Conservation (phyloP, 2,329 filamentous ascomycete genomes). For the Exophiala calicioides region DNA sequence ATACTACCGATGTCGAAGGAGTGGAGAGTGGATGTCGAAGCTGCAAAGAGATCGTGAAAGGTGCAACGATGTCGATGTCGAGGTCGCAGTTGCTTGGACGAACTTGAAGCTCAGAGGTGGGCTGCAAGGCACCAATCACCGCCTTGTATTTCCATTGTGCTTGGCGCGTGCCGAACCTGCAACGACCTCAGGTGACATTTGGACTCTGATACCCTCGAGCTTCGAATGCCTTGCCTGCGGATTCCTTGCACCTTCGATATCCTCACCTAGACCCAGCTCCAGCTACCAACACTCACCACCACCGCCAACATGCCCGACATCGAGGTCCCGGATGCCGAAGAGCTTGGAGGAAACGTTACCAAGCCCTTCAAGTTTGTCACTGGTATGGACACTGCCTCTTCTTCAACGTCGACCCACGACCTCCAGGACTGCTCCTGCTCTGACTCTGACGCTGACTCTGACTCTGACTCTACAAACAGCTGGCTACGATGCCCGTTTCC, state of each 20-base stretch:
- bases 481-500: constrained; percentile 98
- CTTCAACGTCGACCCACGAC: too few species aligned
- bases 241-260: constrained; percentile 30
- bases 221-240: constrained; percentile 6
- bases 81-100: constrained; percentile 12
- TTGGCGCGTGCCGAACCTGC: constrained; percentile 16
- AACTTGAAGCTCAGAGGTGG: constrained; percentile 13
- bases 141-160: constrained; percentile 9
- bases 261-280: constrained; percentile 28
- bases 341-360: constrained; percentile 76
- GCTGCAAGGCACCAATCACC: constrained; percentile 18
- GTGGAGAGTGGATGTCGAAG: constrained; percentile 24
- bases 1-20: constrained; percentile 21
- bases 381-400: too few species aligned
- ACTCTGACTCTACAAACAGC: constrained; percentile 29
- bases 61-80: constrained; percentile 17
- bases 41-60: constrained; percentile 1
- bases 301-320: constrained; percentile 79
- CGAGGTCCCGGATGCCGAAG: constrained; percentile 62
- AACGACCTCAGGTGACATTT: constrained; percentile 26
- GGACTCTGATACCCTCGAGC: constrained; percentile 6
- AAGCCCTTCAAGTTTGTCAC: constrained; percentile 89
- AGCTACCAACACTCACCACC: constrained; percentile 39
- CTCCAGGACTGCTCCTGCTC: too few species aligned
- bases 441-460: constrained; percentile 24